These are phyloP conservation scores for Blechomonas ayalai DNA, from an alignment of 208 protist species.

Conservation along the genomic window DNA sequence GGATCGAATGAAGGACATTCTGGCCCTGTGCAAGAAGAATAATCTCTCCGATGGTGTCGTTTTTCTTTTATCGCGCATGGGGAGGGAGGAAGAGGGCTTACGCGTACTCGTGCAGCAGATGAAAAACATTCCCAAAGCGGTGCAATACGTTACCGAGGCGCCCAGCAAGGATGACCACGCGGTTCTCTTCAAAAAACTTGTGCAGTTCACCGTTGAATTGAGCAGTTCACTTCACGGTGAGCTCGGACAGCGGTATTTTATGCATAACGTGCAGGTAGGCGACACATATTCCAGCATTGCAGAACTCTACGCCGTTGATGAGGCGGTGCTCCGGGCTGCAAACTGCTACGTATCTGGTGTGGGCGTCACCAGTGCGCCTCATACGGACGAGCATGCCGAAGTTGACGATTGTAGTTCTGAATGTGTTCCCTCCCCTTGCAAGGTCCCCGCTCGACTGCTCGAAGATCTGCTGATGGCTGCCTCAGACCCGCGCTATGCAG, in stretches of 20 bases:
- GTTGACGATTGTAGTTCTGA: neutral
- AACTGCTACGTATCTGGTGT: constrained; percentile 4
- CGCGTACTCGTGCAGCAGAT: constrained; percentile 50
- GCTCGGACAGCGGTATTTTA: constrained; percentile 12
- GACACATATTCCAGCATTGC: constrained; percentile 51
- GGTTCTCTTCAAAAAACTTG: constrained; percentile 37
- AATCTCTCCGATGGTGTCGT: constrained; percentile 56
- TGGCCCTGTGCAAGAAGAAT: constrained; percentile 59
- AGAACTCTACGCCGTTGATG: constrained; percentile 27
- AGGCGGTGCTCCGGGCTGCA: constrained; percentile 10
- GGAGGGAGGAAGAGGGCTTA: constrained; percentile 71
- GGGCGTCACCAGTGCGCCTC: neutral
- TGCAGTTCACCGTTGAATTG: constrained; percentile 26
- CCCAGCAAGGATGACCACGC: constrained; percentile 46
- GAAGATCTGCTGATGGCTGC: constrained; percentile 32
- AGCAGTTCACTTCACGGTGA: neutral
- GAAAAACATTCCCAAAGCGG: constrained; percentile 38
- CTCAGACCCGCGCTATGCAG: constrained; percentile 36
- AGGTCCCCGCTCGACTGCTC: constrained; percentile 58
- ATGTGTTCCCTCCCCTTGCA: constrained; percentile 11
- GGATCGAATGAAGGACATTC: constrained; percentile 51
- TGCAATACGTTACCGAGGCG: constrained; percentile 31
- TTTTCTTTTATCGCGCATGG: constrained; percentile 69
- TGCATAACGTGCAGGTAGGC: constrained; percentile 21
- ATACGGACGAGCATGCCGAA: neutral